Conservation (phyloP, 441 rosid species). For the Raphanus hybrid region DNA sequence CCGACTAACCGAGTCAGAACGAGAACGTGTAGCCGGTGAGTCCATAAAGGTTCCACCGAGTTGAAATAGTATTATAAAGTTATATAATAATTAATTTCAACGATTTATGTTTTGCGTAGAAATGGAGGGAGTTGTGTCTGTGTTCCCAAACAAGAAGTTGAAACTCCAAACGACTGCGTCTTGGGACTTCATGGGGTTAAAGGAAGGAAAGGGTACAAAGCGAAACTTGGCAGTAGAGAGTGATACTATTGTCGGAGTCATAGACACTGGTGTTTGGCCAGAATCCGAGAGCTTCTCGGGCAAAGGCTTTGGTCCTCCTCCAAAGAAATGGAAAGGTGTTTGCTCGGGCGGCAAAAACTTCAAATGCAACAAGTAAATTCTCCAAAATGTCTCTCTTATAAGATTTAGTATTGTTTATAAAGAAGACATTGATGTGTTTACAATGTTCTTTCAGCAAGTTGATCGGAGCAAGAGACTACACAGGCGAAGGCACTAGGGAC, state of each 20-base stretch:
- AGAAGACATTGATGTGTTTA: not conserved
- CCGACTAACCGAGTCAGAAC: not conserved
- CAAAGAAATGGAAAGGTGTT: constrained; percentile 62
- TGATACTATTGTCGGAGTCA: constrained; percentile 47
- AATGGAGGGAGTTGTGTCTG: constrained; percentile 49
- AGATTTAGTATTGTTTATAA: too few species aligned
- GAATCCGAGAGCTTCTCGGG: constrained; percentile 52
- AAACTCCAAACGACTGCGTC: constrained; percentile 60
- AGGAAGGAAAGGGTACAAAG: not conserved
- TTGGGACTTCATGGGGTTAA: constrained; percentile 58
- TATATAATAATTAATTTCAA: not conserved
- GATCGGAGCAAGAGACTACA: constrained; percentile 1
- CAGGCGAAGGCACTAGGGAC: not conserved
- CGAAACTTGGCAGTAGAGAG: constrained; percentile 36
- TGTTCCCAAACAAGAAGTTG: constrained; percentile 51
- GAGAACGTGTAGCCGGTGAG: not conserved
- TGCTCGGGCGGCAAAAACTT: constrained; percentile 56
- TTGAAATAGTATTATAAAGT: not conserved
- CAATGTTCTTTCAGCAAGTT: not conserved
- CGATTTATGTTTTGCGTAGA: constrained; percentile 32
- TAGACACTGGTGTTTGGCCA: constrained; percentile 58
- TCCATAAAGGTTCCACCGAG: too few species aligned
- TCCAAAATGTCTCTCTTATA: not conserved
- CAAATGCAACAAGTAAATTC: constrained; percentile 59
- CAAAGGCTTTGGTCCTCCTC: constrained; percentile 60